Percentiles rank a stretch among this genome's conserved stretches.
Conservation (phyloP, 2,329 filamentous ascomycete genomes). For the Calonectria pseudoturangicola region DNA sequence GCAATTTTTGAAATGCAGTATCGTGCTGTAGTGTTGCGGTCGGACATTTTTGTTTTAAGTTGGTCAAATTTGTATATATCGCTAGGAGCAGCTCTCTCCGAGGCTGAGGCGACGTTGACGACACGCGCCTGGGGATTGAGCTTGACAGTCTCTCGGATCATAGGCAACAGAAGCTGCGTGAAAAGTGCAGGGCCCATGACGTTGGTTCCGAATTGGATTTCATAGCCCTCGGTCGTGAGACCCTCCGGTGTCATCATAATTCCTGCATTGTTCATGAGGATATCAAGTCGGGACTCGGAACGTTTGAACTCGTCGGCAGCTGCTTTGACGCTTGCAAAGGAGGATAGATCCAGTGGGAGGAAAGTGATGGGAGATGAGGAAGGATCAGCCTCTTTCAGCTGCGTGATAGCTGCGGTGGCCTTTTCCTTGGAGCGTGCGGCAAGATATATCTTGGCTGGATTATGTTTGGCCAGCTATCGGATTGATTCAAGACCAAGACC, state of each 20-base stretch:
- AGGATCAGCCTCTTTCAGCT: not conserved
- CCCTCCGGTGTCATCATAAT: slow-evolving; percentile 41
- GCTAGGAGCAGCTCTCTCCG: not conserved
- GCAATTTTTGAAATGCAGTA: slow-evolving; percentile 12
- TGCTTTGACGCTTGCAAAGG: slow-evolving; percentile 29
- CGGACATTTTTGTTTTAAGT: slow-evolving; percentile 3
- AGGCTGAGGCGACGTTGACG: slow-evolving; percentile 1
- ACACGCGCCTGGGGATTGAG: slow-evolving; percentile 20
- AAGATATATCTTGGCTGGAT: slow-evolving; percentile 31
- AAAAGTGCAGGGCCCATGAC: slow-evolving; percentile 41
- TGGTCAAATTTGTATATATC: slow-evolving; percentile 15
- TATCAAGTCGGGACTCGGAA: slow-evolving; percentile 38
- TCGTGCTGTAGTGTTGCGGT: slow-evolving; percentile 9
- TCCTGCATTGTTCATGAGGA: slow-evolving; percentile 42
- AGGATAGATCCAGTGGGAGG: slow-evolving; percentile 30
- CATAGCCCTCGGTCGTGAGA: slow-evolving; percentile 42
- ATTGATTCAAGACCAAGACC: slow-evolving; percentile 37
- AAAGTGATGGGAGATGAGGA: not conserved
- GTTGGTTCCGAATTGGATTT: slow-evolving; percentile 45
- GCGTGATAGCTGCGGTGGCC: slow-evolving; percentile 25
- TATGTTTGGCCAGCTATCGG: slow-evolving; percentile 13
- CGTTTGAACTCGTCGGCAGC: slow-evolving; percentile 18
- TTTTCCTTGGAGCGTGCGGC: slow-evolving; percentile 28
- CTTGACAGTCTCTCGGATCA: not conserved
- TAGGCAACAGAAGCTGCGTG: slow-evolving; percentile 46